Percentiles rank a stretch among this genome's conserved stretches.
Evolutionary conservation across 495 filamentous ascomycete genomes (phyloP).

Genomic region (Penicillium cinerascens): DNA sequence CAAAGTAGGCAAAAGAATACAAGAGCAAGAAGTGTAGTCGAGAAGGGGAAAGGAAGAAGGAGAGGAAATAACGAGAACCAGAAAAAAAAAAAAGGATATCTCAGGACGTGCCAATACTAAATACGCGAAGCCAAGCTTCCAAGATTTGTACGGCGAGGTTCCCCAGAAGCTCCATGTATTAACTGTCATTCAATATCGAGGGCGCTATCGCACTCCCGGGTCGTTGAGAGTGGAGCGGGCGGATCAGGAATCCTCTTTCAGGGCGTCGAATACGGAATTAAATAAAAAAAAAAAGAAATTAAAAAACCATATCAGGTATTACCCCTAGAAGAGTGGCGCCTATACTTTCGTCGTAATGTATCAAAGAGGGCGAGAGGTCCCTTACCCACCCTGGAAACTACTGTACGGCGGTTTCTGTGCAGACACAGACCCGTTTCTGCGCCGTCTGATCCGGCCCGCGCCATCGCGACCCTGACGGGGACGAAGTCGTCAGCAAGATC

Average conservation of each 20-base stretch:
- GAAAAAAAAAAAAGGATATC: slow-evolving; percentile 9
- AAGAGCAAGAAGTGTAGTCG: slow-evolving; percentile 1
- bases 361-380: slow-evolving; percentile 7
- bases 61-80: slow-evolving; percentile 10
- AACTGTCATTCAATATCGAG: slow-evolving; percentile 11
- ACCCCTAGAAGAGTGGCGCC: background rate
- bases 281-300: slow-evolving; percentile 6
- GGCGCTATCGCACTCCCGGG: slow-evolving; percentile 14
- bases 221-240: slow-evolving; percentile 8
- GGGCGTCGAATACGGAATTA: background rate
- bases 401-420: slow-evolving; percentile 22
- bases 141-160: slow-evolving; percentile 25
- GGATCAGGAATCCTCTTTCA: background rate
- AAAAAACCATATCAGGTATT: slow-evolving; percentile 3
- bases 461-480: slow-evolving; percentile 18
- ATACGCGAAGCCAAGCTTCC: slow-evolving; percentile 31
- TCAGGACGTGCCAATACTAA: slow-evolving; percentile 20
- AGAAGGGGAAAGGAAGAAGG: slow-evolving; percentile 3
- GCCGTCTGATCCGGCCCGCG: slow-evolving; percentile 28
- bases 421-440: slow-evolving; percentile 24
- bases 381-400: slow-evolving; percentile 22
- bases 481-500: slow-evolving; percentile 20
- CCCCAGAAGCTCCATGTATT: slow-evolving; percentile 16
- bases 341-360: background rate
- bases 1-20: slow-evolving; percentile 9